Conservation (phyloP, 352 stramenopile genomes). For the Pilasporangium apinafurcum region DNA sequence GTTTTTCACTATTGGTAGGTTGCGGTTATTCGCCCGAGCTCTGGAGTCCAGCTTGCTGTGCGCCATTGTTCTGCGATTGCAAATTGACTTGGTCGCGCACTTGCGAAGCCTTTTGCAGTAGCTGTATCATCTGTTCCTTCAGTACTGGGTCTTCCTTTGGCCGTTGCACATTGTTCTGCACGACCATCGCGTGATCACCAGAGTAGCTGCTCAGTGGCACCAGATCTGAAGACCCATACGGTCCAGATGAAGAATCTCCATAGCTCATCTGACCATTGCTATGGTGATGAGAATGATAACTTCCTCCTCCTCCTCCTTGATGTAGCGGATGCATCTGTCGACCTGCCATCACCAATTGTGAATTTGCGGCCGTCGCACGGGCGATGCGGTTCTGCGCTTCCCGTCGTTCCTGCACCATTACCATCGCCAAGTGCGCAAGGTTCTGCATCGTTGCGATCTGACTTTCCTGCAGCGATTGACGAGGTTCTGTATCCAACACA, state of each 20-base stretch:
- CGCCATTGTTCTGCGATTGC: constrained; percentile 42
- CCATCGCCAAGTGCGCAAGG: constrained; percentile 75
- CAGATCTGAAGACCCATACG: constrained; percentile 64
- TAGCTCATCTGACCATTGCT: too few species aligned
- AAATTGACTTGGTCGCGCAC: constrained; percentile 69
- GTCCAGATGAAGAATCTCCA: too few species aligned
- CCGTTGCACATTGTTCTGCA: constrained; percentile 20
- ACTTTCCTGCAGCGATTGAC: constrained; percentile 52
- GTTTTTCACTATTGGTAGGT: background rate
- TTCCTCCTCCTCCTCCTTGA: constrained; percentile 3
- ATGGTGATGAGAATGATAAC: too few species aligned
- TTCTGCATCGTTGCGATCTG: constrained; percentile 85
- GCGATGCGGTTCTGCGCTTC: constrained; percentile 57
- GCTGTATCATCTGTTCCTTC: constrained; percentile 84
- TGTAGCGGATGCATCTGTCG: constrained; percentile 8
- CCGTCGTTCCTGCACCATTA: constrained; percentile 80
- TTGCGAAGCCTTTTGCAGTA: constrained; percentile 77
- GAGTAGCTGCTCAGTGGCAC: constrained; percentile 61
- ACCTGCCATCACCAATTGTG: constrained; percentile 35
- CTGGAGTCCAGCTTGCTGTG: constrained; percentile 56
- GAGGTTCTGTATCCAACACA: constrained; percentile 70
- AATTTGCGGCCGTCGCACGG: constrained; percentile 21
- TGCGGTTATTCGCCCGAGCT: constrained; percentile 58
- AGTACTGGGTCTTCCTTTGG: constrained; percentile 62
- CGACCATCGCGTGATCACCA: constrained; percentile 38